Evolutionary conservation across 192 early-diverging fungal genomes (phyloP), one percentile per base, ranked within the genome.

Genomic region (Coemansia asiatica): DNA sequence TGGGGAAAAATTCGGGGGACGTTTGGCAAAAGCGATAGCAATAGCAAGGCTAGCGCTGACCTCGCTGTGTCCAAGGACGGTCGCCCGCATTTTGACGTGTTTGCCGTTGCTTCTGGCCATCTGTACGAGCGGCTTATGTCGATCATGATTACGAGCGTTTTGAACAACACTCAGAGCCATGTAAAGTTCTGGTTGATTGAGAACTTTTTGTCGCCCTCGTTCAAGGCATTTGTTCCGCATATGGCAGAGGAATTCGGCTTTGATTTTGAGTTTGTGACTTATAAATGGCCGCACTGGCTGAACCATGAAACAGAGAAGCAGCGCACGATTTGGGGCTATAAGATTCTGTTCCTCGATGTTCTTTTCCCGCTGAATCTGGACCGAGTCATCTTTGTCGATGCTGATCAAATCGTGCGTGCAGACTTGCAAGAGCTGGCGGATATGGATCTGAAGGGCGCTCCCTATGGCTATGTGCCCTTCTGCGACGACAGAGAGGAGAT

Each of bases 151-250:
- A 75, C 93, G 25, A 90, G 90, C 71, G 97, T 99, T 13, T 83
- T 94, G 69, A 84, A 89, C 64, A 90, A 91, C 61, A 97, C 97
- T 2, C 64, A 94, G 26, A 94, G 88, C 62, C 86, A 87, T 1
- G 95, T 97, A 48, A 99, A 97, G 76, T 99, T 99, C 71, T 99
- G 95, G 95, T 87, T 99, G 67, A 97, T 99, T 69, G 92, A 94
- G 69, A 95, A 97, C 82, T 99, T 99, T 69, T 79, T 97, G 67
- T 96, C 94, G 21, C 95, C 97, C 5, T 90, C 90, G 6, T 99
- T 99, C 84, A 96, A 93, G 86, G 85, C 90, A 27, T 96, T 96
- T 72, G 83, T 99, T 6, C 95, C 95, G 16, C 82, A 90, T 53
- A 86, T 99, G 83, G 91, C 95, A 2, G 74, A 90, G 56, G 86